Evolutionary conservation across 208 protist species (phyloP).

Genomic region (Leishmania guyanensis): DNA sequence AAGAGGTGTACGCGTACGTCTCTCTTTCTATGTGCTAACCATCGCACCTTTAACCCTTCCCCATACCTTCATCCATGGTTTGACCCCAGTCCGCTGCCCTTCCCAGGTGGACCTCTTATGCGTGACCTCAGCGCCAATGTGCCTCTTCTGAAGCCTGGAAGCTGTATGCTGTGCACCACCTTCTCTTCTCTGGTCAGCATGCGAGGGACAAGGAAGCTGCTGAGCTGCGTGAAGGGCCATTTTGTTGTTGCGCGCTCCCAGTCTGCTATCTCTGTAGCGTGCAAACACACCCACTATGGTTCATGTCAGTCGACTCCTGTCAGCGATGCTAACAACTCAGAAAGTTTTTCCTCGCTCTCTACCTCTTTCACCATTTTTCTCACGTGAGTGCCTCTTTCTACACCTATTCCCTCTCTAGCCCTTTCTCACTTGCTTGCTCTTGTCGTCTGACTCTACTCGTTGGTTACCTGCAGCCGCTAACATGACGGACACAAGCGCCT

Average conservation of each 20-base stretch:
- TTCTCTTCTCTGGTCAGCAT: background rate
- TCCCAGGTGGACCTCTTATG: background rate
- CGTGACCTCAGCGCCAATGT: background rate
- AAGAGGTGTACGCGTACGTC: background rate
- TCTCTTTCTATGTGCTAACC: background rate
- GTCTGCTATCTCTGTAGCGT: background rate
- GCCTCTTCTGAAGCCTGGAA: background rate
- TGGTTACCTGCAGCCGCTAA: background rate
- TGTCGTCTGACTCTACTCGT: background rate
- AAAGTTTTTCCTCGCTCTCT: background rate
- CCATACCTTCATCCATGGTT: background rate
- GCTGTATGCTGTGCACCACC: background rate
- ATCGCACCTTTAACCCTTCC: background rate
- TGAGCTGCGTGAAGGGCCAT: background rate
- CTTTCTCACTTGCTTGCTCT: background rate
- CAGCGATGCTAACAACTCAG: background rate
- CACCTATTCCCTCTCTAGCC: background rate
- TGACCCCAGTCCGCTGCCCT: background rate
- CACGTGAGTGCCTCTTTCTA: background rate
- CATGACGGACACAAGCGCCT: slow-evolving; percentile 82
- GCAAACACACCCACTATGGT: background rate
- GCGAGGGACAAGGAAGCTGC: background rate
- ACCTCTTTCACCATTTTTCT: background rate
- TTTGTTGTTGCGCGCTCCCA: background rate
- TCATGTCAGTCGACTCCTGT: background rate